Base-by-base conservation (phyloP, 169 alveolate species). In the Plasmodium cynomolgi region DNA sequence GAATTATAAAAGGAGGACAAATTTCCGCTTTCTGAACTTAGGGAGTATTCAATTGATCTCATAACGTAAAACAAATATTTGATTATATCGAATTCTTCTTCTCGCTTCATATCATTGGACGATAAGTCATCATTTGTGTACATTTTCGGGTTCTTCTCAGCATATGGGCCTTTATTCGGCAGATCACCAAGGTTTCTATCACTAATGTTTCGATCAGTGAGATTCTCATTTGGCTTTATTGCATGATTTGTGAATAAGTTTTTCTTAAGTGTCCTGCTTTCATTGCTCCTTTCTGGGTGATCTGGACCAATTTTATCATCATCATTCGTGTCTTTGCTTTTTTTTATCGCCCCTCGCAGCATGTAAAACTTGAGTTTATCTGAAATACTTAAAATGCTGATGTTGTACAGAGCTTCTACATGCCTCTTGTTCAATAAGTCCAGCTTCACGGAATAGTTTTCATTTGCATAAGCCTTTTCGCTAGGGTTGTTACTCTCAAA, bases 1-100 rank as follows among this genome's bases (percentile, higher is more conserved):
- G 79, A 31, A 68, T 81, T 81, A 91, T 91, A 91, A 91, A 91
- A 81, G 56, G 95, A 91, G 33, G 95, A 81, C 20, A 91, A 33
- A 73, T 91, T 91, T 72, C 95, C 84, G 39, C 77, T 91, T 81
- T 91, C 92, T 81, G 95, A 71, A 44, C 95, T 91, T 91, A 91
- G 34, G 23, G 92, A 91, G 75, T 81, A 58, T 73, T 91, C 95
- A 81, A 91, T 54, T 75, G 81, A 91, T 77, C 95, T 62, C 31
- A 91, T 91, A 71, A 91, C 34, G 58, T 91, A 91, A 91, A 91
- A 91, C 75, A 91, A 23, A 41, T 91, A 91, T 82, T 91, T 91
- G 54, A 91, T 91, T 68, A 91, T 81, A 50, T 91, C 95, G 56
- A 91, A 91, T 80, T 88, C 94, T 62, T 81, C 91, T 44, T 91